A percentile compares a stretch with the other conserved stretches of the same genome.
Evolutionary conservation across 2,329 filamentous ascomycete genomes (phyloP).

Genomic region (Neofusicoccum laricinum): DNA sequence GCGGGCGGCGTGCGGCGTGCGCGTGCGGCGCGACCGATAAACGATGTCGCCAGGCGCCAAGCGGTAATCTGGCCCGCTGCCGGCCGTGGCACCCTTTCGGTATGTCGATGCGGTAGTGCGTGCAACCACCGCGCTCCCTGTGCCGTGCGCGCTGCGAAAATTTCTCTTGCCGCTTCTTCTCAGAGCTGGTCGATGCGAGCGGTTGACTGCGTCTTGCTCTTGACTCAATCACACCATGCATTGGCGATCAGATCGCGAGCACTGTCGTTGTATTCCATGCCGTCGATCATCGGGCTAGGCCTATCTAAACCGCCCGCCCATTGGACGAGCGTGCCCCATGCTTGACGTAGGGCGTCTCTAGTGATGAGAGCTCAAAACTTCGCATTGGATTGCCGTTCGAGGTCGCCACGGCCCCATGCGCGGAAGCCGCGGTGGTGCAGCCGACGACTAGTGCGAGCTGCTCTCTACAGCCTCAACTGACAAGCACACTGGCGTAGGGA

Average conservation of each 20-base stretch:
- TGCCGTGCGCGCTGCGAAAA: not conserved
- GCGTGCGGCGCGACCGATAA: slow-evolving; percentile 1
- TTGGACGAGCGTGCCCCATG: not conserved
- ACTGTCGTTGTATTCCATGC: slow-evolving; percentile 1
- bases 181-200: not conserved
- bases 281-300: not conserved
- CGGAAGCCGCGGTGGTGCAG: not conserved
- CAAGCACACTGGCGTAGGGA: too few species aligned
- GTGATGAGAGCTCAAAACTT: not conserved
- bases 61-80: not conserved
- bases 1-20: slow-evolving; percentile 3
- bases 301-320: not conserved
- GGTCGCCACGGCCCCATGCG: not conserved
- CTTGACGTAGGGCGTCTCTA: not conserved
- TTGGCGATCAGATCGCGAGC: slow-evolving; percentile 8
- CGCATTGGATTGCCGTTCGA: not conserved
- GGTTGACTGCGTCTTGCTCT: not conserved
- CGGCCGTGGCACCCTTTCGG: slow-evolving; percentile 1
- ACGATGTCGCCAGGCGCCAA: not conserved
- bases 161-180: not conserved
- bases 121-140: not conserved
- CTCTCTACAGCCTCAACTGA: too few species aligned
- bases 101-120: not conserved
- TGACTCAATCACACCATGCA: slow-evolving; percentile 7
- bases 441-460: too few species aligned